These are phyloP conservation scores for Exsudoporus floridanus DNA, from an alignment of 1,284 basidiomycete genomes.

Conservation along the genomic window DNA sequence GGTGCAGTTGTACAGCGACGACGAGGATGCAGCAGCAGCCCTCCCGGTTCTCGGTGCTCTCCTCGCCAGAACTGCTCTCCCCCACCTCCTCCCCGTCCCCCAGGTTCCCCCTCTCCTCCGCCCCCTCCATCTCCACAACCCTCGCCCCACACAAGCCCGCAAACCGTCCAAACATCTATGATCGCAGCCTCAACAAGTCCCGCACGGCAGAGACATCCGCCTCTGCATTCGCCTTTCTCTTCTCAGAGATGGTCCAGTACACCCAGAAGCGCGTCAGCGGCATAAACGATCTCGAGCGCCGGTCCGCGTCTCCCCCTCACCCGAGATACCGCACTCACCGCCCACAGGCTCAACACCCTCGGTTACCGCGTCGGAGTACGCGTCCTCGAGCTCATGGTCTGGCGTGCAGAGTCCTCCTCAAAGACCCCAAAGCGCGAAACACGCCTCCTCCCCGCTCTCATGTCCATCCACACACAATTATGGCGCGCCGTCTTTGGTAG, in stretches of 20 bases:
- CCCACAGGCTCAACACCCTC: slow-evolving; percentile 76
- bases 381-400: slow-evolving; percentile 77
- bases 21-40: slow-evolving; percentile 40
- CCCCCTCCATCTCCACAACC: slow-evolving; percentile 48
- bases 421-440: slow-evolving; percentile 88
- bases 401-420: slow-evolving; percentile 65
- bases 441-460: slow-evolving; percentile 83
- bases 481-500: slow-evolving; percentile 94
- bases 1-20: neutral
- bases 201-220: slow-evolving; percentile 78
- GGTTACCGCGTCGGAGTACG: slow-evolving; percentile 88
- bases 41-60: slow-evolving; percentile 66
- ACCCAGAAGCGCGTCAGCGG: slow-evolving; percentile 93
- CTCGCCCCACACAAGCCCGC: slow-evolving; percentile 40
- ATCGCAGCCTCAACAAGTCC: slow-evolving; percentile 82
- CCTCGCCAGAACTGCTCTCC: slow-evolving; percentile 62
- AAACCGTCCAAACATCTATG: slow-evolving; percentile 73
- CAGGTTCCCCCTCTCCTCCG: slow-evolving; percentile 66
- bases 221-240: slow-evolving; percentile 83
- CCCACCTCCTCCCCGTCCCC: slow-evolving; percentile 55
- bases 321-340: neutral
- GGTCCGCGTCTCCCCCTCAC: slow-evolving; percentile 40
- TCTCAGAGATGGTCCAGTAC: slow-evolving; percentile 91
- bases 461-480: slow-evolving; percentile 90
- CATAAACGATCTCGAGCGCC: slow-evolving; percentile 90